These are phyloP conservation scores for Lolium perenne DNA, from an alignment of 176 grass and related monocot genomes.

Conservation along the genomic window DNA sequence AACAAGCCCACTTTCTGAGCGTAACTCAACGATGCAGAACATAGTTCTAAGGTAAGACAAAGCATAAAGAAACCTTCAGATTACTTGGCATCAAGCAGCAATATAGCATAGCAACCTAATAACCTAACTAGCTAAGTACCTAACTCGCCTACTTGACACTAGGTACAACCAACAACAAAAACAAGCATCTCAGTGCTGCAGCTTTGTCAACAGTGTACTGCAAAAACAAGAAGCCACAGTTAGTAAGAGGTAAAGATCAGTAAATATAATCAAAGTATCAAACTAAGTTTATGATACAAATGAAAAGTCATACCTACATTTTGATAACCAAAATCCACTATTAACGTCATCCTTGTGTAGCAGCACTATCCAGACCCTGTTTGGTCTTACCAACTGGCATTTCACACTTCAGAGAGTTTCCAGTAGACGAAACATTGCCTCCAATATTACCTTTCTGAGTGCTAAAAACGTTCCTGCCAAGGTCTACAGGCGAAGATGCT, in stretches of 20 bases:
- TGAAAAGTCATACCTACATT: constrained; percentile 1
- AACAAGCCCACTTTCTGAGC: too few relatives aligned
- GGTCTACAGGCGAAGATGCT: constrained; percentile 43
- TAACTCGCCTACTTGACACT: constrained; percentile 11
- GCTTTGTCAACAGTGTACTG: constrained; percentile 19
- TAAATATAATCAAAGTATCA: background rate
- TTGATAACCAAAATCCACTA: constrained; percentile 9
- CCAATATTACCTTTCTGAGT: constrained; percentile 5
- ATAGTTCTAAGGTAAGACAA: background rate
- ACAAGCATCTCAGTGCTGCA: constrained; percentile 10
- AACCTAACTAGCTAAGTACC: background rate
- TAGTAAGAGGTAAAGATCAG: constrained; percentile 3
- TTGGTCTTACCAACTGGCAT: constrained; percentile 20
- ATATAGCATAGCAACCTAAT: background rate
- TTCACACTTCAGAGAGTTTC: constrained; percentile 11
- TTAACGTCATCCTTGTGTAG: background rate
- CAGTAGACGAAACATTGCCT: constrained; percentile 23
- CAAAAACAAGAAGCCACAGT: constrained; percentile 20
- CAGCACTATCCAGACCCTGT: background rate
- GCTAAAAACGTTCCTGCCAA: constrained; percentile 31
- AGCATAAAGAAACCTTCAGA: background rate
- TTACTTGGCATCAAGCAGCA: constrained; percentile 12
- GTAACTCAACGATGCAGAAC: background rate
- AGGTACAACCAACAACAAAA: background rate
- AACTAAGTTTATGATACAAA: background rate